Base-by-base conservation (phyloP, 768 basidiomycete species). In the Amanita inopinata region DNA sequence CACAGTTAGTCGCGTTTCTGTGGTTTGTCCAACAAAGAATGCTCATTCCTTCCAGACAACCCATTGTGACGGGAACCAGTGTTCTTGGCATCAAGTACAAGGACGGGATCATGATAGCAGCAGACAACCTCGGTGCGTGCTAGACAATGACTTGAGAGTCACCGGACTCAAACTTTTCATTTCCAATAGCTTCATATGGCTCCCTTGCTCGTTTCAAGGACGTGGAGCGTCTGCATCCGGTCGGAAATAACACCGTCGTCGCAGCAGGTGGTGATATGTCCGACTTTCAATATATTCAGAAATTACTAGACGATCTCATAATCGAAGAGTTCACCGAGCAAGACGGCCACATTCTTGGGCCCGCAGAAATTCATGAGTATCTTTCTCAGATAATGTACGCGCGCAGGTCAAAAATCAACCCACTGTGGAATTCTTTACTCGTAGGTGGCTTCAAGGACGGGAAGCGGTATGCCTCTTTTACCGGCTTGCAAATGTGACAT, bases 201-300 rank as follows among this genome's bases (percentile, higher is more conserved):
- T 97, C 94, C 5, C 81, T 98, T 38, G 92, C 96, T 1, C 83
- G 93, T 24, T 96, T 96, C 78, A 91, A 89, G 70, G 90, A 93
- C 56, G 69, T 98, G 45, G 77, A 84, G 51, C 87, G 96, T 61
- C 75, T 99, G 19, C 81, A 88, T 55, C 61, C 84, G 3, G 80
- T 96, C 24, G 92, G 93, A 5, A 64, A 73, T 27, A 76, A 80
- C 63, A 94, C 92, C 33, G 72, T 93, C 47, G 69, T 99, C 52
- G 96, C 89, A 15, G 94, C 87, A 2, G 80, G 89, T 11, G 96
- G 96, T 19, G 96, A 99, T 68, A 88, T 99, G 82, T 85, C 85
- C 53, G 96, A 99, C 66, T 98, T 91, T 64, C 96, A 99, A 61
- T 82, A 87, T 62, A 72, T 98, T 51, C 87, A 96, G 56, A 69